These are phyloP conservation scores for Elaphomyces granulatus DNA, from an alignment of 495 filamentous ascomycete species.

Conservation along the genomic window DNA sequence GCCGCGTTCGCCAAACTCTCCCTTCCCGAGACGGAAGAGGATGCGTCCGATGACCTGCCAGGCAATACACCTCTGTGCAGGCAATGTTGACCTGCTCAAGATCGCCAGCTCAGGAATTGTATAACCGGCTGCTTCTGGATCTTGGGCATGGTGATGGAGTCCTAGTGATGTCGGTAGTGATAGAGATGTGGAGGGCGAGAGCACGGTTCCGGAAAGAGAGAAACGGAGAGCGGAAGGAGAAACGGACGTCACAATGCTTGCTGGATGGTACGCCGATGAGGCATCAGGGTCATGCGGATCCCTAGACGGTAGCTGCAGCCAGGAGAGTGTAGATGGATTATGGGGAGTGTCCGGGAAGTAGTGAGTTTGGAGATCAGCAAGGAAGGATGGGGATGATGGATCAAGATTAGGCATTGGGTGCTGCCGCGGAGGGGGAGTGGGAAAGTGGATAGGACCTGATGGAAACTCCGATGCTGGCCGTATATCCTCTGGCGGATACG, in stretches of 20 bases:
- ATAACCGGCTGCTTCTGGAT: conserved; percentile 88
- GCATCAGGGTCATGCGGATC: conserved; percentile 34
- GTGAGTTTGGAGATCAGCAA: conserved; percentile 67
- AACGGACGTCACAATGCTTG: conserved; percentile 44
- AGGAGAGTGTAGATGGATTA: conserved; percentile 73
- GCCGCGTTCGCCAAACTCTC: conserved; percentile 56
- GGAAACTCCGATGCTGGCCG: conserved; percentile 29
- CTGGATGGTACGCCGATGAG: conserved; percentile 62
- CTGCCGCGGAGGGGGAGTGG: conserved; percentile 34
- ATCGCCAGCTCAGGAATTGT: conserved; percentile 80
- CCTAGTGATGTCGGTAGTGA: conserved; percentile 59
- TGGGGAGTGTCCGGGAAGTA: conserved; percentile 82
- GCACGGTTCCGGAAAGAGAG: conserved; percentile 63
- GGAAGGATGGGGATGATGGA: conserved; percentile 67
- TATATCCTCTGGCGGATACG: conserved; percentile 24
- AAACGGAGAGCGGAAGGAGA: conserved; percentile 72
- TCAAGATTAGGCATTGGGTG: conserved; percentile 54
- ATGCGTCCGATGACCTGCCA: conserved; percentile 83
- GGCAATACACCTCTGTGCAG: conserved; percentile 78
- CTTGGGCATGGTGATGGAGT: conserved; percentile 86
- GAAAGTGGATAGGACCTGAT: conserved; percentile 44
- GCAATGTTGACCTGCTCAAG: conserved; percentile 64
- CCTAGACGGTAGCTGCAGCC: conserved; percentile 60
- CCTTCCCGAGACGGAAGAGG: conserved; percentile 65
- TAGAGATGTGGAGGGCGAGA: conserved; percentile 59